A percentile compares a stretch with the other conserved stretches of the same genome.
Conservation (phyloP, 441 rosid species). For the Corymbia citriodora region DNA sequence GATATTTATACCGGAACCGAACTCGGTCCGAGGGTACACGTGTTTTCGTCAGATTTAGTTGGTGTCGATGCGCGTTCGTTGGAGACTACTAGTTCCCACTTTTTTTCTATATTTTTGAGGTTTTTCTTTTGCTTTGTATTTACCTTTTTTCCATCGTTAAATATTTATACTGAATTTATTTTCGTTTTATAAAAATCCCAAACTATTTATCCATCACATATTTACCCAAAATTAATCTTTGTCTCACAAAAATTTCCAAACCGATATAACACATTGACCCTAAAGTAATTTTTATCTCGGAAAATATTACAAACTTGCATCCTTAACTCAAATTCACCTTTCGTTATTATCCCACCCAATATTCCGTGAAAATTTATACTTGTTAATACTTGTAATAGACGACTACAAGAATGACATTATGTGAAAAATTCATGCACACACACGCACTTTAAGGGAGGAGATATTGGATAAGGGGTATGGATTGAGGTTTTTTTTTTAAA, state of each 20-base stretch:
- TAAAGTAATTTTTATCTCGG: neutral
- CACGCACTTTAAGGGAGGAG: neutral
- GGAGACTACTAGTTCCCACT: neutral
- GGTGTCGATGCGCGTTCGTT: neutral
- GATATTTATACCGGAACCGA: neutral
- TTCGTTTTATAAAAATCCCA: neutral
- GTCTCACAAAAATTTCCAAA: neutral
- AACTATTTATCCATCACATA: neutral
- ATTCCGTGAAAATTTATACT: neutral
- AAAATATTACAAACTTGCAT: fast-evolving
- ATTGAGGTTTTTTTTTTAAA: neutral
- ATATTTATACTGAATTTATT: neutral
- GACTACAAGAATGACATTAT: neutral
- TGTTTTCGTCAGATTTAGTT: neutral
- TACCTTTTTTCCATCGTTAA: neutral
- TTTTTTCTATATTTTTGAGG: neutral
- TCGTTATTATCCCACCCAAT: neutral
- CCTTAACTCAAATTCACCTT: fast-evolving
- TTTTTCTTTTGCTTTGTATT: neutral
- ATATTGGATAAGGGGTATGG: neutral
- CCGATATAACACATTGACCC: neutral
- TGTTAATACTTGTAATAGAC: neutral
- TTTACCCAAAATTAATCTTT: neutral
- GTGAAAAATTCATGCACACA: neutral
- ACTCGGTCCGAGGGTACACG: neutral